Evolutionary conservation across 2,329 filamentous ascomycete genomes (phyloP).

Genomic region (Hypomyces rosellus): DNA sequence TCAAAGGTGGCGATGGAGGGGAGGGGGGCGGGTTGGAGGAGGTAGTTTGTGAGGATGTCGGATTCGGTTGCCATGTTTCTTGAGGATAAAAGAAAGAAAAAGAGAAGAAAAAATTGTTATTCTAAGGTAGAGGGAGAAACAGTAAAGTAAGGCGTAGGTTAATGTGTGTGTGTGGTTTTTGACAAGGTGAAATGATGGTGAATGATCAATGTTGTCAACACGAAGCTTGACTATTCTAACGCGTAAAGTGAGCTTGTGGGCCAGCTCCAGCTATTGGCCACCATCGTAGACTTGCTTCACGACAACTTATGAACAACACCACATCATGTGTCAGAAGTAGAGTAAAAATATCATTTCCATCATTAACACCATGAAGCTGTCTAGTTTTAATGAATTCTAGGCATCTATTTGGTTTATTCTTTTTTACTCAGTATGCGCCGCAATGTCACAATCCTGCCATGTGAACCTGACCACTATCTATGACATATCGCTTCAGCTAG

Average conservation of each 20-base stretch:
- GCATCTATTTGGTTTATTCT: too few species aligned
- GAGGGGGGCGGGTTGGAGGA: slow-evolving; percentile 69
- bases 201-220: not conserved
- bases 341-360: too few species aligned
- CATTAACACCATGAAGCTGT: too few species aligned
- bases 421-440: too few species aligned
- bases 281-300: not conserved
- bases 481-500: slow-evolving; percentile 22
- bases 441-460: too few species aligned
- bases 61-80: slow-evolving; percentile 51
- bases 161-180: not conserved
- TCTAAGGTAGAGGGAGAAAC: not conserved
- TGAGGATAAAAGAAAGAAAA: not conserved
- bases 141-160: not conserved
- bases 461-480: slow-evolving; percentile 16
- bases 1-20: slow-evolving; percentile 66
- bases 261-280: not conserved
- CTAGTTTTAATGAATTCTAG: too few species aligned
- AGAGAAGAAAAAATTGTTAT: not conserved
- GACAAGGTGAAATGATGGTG: not conserved
- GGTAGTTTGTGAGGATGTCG: slow-evolving; percentile 69
- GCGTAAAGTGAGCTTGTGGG: not conserved
- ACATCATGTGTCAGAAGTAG: not conserved
- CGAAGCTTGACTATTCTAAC: not conserved
- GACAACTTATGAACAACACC: too few species aligned